Evolutionary conservation across 2,329 filamentous ascomycete genomes (phyloP).

Genomic region (Calonectria naviculata): DNA sequence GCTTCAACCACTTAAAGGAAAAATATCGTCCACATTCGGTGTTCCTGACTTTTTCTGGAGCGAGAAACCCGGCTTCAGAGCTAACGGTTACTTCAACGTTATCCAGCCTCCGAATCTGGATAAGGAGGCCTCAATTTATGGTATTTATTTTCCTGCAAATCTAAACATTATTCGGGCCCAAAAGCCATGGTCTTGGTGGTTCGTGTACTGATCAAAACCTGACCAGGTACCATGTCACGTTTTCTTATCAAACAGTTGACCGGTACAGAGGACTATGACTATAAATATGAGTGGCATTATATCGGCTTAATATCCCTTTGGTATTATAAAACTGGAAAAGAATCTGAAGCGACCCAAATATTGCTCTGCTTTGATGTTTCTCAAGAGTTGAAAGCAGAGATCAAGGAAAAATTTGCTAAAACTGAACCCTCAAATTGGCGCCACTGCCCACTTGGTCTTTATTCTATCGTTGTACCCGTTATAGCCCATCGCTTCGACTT

Average conservation of each 20-base stretch:
- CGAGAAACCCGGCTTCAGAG: not conserved
- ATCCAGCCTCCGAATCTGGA: not conserved
- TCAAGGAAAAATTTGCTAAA: not conserved
- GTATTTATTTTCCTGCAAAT: no score
- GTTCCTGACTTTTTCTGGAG: not conserved
- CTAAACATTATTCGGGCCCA: no score
- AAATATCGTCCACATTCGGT: not conserved
- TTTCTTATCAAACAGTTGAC: not conserved
- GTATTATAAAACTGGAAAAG: not conserved
- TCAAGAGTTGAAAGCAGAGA: not conserved
- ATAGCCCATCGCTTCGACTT: not conserved
- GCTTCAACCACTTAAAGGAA: not conserved
- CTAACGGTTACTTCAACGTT: not conserved
- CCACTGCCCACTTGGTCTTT: not conserved
- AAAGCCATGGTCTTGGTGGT: not conserved
- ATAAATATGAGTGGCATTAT: not conserved
- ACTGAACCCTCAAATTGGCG: not conserved
- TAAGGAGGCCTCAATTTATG: no score
- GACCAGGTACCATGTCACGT: not conserved
- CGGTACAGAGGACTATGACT: no score
- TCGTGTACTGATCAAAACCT: not conserved
- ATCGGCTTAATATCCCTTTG: not conserved
- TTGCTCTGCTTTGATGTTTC: not conserved
- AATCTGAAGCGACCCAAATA: not conserved
- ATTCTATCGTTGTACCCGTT: not conserved